A percentile compares a stretch with the other conserved stretches of the same genome.
Evolutionary conservation across 2,329 filamentous ascomycete genomes (phyloP).

Genomic region (Trichoderma harzianum): DNA sequence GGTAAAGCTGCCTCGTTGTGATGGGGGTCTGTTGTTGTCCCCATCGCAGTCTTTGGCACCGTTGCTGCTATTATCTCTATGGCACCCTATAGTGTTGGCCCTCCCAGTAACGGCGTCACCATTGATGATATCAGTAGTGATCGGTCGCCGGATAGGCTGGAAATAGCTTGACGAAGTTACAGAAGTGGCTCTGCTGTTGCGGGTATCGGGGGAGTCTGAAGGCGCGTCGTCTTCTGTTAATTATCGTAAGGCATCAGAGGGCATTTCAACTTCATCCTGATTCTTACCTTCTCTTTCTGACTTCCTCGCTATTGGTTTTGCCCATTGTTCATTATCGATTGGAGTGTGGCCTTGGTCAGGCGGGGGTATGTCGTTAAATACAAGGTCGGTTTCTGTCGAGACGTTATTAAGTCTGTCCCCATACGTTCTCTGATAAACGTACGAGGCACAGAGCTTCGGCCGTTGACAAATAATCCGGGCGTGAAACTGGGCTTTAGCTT

Average conservation of each 20-base stretch:
- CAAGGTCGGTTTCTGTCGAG: constrained; percentile 47
- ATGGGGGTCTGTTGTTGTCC: not conserved
- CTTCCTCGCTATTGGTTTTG: constrained; percentile 23
- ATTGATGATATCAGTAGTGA: not conserved
- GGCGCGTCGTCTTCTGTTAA: not conserved
- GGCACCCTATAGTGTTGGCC: too few relatives aligned
- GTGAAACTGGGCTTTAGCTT: constrained; percentile 36
- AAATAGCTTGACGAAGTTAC: not conserved
- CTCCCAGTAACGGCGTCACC: not conserved
- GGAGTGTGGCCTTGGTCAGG: constrained; percentile 22
- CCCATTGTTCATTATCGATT: not conserved
- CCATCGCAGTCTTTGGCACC: not conserved
- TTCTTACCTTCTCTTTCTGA: constrained; percentile 32
- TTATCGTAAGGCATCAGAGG: constrained; percentile 21
- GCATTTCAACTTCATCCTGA: constrained; percentile 37
- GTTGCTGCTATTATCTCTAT: not conserved
- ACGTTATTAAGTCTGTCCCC: constrained; percentile 19
- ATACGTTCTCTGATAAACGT: not conserved
- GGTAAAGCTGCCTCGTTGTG: not conserved
- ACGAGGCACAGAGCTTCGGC: constrained; percentile 24
- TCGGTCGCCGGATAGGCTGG: not conserved
- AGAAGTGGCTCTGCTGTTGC: not conserved
- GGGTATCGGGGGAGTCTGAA: not conserved
- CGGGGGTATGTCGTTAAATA: constrained; percentile 51
- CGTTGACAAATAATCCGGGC: constrained; percentile 35